Base-by-base conservation (phyloP, 192 early-diverging fungal genomes). In the Coemansia sp. region DNA sequence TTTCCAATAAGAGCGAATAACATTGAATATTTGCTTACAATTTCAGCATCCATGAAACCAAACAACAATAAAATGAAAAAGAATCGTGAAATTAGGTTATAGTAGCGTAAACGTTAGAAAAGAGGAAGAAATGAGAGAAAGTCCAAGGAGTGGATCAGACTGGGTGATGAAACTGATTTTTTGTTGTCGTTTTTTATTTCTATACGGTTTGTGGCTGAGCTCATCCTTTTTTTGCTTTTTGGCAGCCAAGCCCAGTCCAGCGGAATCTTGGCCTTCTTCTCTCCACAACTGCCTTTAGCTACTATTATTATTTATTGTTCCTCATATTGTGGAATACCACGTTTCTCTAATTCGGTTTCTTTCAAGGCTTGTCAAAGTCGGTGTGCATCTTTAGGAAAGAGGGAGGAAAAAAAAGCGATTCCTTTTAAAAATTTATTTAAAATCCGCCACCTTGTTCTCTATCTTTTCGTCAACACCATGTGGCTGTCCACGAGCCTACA, bases 401-500 rank as follows among this genome's bases (percentile, higher is more conserved):
- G 3, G 26, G 26, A 3, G 3, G 26, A 32, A 32, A 51, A 18
- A 13, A 51, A 37, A 37, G 6, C 47, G 15, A 47, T 2, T 64
- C 41, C 54, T 37, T 26, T 26, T 3, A 2, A 26, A 26, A 26
- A 48, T 32, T 63, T 48, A 47, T 48, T 48, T 54, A 7, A 54
- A 18, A 54, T 54, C 51, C 19, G 0, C 22, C 26, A 8, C 26
- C 1, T 26, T 26, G 26, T 26, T 26, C 2, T 6, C 7, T 26
- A 8, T 26, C 26, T 3, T 49, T 54, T 54, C 26, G 51, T 54
- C 26, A 26, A 54, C 51, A 13, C 39, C 5, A 59, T 59, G 57
- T 37, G 57, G 36, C 57, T 59, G 36, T 15, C 36, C 6, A 16
- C 16, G 37, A 59, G 65, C 65, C 57, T 60, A 19, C 22, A 66